Conservation (phyloP, 2,329 filamentous ascomycete genomes). For the Ceratocystis papillata region DNA sequence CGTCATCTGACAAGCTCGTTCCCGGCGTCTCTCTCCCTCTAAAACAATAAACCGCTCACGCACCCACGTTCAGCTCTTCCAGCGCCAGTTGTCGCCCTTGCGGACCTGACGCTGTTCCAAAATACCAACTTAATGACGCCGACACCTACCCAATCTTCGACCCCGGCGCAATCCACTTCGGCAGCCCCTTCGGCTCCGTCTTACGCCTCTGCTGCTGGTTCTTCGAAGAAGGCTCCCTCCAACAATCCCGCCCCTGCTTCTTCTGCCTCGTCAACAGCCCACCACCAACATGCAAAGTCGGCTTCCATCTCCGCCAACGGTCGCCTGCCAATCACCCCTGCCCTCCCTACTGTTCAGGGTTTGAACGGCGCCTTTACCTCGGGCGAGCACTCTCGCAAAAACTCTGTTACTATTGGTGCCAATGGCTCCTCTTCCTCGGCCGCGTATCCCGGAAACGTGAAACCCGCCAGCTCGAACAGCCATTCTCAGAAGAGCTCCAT, state of each 20-base stretch:
- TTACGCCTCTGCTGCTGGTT: slow-evolving; percentile 57
- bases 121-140: slow-evolving; percentile 46
- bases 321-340: slow-evolving; percentile 59
- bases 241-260: slow-evolving; percentile 30
- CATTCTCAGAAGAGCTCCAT: slow-evolving; percentile 54
- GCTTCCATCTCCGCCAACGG: slow-evolving; percentile 74
- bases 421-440: slow-evolving; percentile 60
- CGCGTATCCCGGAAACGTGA: slow-evolving; percentile 70
- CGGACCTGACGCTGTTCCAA: slow-evolving; percentile 23
- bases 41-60: slow-evolving; percentile 7
- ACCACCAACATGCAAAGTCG: slow-evolving; percentile 51
- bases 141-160: slow-evolving; percentile 38
- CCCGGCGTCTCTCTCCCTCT: background rate
- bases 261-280: slow-evolving; percentile 36
- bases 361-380: slow-evolving; percentile 28
- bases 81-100: slow-evolving; percentile 24
- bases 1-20: background rate
- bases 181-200: slow-evolving; percentile 49
- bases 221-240: slow-evolving; percentile 51
- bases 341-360: slow-evolving; percentile 43
- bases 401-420: slow-evolving; percentile 82
- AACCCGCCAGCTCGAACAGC: slow-evolving; percentile 48
- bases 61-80: slow-evolving; percentile 22
- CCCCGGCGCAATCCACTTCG: slow-evolving; percentile 45
- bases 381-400: slow-evolving; percentile 72